Percentiles rank a stretch among this genome's conserved stretches.
These are phyloP conservation scores for Ceratocystis ficicola DNA, from an alignment of 2,329 filamentous ascomycete genomes.

Conservation along the genomic window DNA sequence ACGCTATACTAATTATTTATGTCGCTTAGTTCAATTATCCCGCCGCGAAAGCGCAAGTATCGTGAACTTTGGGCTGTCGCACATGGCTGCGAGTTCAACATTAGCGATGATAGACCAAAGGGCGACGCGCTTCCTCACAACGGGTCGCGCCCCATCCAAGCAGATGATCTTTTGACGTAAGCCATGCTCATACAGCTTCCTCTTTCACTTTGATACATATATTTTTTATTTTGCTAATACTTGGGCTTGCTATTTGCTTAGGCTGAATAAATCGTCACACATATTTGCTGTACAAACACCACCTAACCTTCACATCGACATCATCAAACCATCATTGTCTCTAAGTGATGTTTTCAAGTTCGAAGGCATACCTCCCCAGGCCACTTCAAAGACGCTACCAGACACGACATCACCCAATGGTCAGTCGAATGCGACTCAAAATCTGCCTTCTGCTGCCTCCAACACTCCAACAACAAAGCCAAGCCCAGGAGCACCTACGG, in stretches of 20 bases:
- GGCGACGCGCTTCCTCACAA: constrained; percentile 22
- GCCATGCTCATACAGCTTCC: not conserved
- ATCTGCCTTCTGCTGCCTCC: not conserved
- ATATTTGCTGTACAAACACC: constrained; percentile 20
- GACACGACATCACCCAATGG: not conserved
- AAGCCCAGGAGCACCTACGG: not conserved
- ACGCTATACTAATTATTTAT: constrained; percentile 36
- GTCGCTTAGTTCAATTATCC: constrained; percentile 52
- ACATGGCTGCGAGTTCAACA: constrained; percentile 21
- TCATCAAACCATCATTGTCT: constrained; percentile 17
- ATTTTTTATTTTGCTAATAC: constrained; percentile 1
- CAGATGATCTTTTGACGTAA: constrained; percentile 22
- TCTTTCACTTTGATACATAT: not conserved
- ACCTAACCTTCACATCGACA: constrained; percentile 20
- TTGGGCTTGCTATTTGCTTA: not conserved
- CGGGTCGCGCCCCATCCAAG: constrained; percentile 21
- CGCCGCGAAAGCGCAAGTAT: constrained; percentile 81
- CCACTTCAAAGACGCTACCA: not conserved
- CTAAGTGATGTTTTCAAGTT: constrained; percentile 19
- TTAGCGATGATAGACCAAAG: constrained; percentile 20
- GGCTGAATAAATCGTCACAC: constrained; percentile 20
- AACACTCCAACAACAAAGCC: not conserved
- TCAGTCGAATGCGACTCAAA: not conserved
- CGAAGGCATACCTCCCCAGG: constrained; percentile 6
- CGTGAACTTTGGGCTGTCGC: constrained; percentile 73